A percentile compares a stretch with the other conserved stretches of the same genome.
phyloP scores from a whole-genome alignment of 345 rosid species.

The Heritiera fomes region DNA sequence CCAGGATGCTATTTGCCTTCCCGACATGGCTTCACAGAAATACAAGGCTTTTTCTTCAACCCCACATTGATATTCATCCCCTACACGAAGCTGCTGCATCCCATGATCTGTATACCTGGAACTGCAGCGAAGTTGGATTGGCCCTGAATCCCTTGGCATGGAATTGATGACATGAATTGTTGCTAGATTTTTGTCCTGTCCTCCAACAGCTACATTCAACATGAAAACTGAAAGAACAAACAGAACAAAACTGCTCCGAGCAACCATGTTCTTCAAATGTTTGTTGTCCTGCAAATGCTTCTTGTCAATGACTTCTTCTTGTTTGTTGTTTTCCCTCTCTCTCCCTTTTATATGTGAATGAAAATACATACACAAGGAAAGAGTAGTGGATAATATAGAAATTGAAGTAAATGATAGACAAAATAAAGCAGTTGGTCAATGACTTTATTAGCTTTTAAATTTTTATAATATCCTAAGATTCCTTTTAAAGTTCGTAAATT shows the following conservation, averaged over 20 bases:
- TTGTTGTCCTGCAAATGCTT: not conserved
- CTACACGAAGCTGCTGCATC: not conserved
- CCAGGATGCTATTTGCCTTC: slow-evolving; percentile 14
- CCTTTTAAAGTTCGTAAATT: not conserved
- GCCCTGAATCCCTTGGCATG: not conserved
- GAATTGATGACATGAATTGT: slow-evolving; percentile 19
- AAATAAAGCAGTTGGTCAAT: not conserved
- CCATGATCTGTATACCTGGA: not conserved
- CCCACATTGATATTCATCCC: slow-evolving; percentile 18
- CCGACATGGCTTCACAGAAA: slow-evolving; percentile 17
- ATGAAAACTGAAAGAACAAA: slow-evolving; percentile 12
- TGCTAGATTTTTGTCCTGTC: not conserved
- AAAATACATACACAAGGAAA: not conserved
- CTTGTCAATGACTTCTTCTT: not conserved
- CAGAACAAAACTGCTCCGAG: not conserved
- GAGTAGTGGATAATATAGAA: not conserved
- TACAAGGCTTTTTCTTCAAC: not conserved
- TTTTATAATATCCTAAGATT: not conserved
- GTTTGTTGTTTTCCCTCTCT: not conserved
- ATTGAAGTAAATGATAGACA: not conserved
- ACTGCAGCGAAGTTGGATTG: slow-evolving; percentile 16
- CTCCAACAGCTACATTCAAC: not conserved
- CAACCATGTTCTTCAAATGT: not conserved
- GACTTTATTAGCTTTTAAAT: not conserved
- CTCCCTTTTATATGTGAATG: not conserved